phyloP scores from a whole-genome alignment of 176 grass and related monocot genomes.

The Eleusine indica region DNA sequence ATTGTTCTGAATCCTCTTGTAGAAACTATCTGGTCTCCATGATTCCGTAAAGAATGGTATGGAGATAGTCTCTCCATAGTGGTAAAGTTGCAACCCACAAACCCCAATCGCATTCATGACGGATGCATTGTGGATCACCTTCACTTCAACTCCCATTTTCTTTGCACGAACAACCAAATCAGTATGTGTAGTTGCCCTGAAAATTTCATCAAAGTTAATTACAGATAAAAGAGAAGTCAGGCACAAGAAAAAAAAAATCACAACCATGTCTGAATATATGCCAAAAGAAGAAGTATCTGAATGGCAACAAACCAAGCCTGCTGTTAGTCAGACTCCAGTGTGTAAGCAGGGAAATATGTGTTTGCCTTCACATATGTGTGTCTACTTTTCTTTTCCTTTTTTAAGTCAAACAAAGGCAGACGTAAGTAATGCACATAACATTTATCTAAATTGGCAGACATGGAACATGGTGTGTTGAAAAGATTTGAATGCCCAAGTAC shows the following conservation, averaged over 20 bases:
- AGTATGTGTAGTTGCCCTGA: constrained; percentile 88
- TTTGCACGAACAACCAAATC: constrained; percentile 94
- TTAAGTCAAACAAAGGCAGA: background rate
- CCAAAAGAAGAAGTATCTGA: background rate
- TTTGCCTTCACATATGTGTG: background rate
- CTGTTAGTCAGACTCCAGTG: background rate
- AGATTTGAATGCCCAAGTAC: background rate
- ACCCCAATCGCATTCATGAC: constrained; percentile 91
- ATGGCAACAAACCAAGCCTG: background rate
- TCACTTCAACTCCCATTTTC: constrained; percentile 72
- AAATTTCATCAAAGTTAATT: constrained; percentile 24
- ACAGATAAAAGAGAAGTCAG: background rate
- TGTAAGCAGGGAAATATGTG: background rate
- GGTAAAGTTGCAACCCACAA: constrained; percentile 93
- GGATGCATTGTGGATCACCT: constrained; percentile 91
- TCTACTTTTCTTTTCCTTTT: background rate
- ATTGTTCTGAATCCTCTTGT: constrained; percentile 89
- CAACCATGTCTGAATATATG: background rate
- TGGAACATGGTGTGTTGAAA: background rate
- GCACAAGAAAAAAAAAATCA: background rate
- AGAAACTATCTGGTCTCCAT: constrained; percentile 98
- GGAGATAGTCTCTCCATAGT: constrained; percentile 88
- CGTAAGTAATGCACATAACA: background rate
- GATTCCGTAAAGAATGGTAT: constrained; percentile 95
- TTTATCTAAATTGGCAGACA: background rate